phyloP scores from a whole-genome alignment of 2,329 filamentous ascomycete genomes.

The Microcera coccophila region DNA sequence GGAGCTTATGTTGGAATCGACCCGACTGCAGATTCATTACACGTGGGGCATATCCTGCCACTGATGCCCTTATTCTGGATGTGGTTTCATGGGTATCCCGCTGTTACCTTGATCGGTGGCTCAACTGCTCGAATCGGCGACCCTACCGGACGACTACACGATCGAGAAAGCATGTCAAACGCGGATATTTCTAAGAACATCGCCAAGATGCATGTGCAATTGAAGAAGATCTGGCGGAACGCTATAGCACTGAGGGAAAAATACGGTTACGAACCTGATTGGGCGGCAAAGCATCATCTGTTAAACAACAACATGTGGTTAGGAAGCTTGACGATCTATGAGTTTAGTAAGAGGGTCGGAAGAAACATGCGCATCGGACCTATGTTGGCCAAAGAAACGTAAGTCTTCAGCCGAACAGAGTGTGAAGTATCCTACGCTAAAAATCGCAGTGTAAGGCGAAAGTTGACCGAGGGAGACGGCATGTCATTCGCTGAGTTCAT shows the following conservation, averaged over 20 bases:
- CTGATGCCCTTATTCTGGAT: slow-evolving; percentile 84
- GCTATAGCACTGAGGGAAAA: slow-evolving; percentile 63
- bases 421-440: not conserved
- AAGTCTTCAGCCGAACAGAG: slow-evolving; percentile 36
- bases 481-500: slow-evolving; percentile 93
- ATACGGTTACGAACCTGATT: slow-evolving; percentile 60
- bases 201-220: slow-evolving; percentile 63
- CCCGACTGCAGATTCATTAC: slow-evolving; percentile 73
- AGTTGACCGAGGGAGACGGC: slow-evolving; percentile 79
- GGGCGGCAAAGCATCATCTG: slow-evolving; percentile 63
- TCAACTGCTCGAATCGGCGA: slow-evolving; percentile 77
- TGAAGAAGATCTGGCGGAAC: slow-evolving; percentile 70
- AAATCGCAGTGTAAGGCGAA: slow-evolving; percentile 62
- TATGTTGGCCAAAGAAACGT: slow-evolving; percentile 87
- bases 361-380: slow-evolving; percentile 72
- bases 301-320: slow-evolving; percentile 85
- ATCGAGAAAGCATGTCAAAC: slow-evolving; percentile 51
- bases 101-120: slow-evolving; percentile 66
- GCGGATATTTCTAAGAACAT: slow-evolving; percentile 59
- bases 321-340: slow-evolving; percentile 64
- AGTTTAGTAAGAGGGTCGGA: slow-evolving; percentile 72
- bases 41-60: slow-evolving; percentile 75
- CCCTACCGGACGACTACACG: slow-evolving; percentile 65
- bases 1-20: slow-evolving; percentile 79
- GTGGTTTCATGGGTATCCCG: slow-evolving; percentile 69